Percentiles rank a stretch among this genome's conserved stretches.
Conservation (phyloP, 345 rosid species). For the Populus euphratica region DNA sequence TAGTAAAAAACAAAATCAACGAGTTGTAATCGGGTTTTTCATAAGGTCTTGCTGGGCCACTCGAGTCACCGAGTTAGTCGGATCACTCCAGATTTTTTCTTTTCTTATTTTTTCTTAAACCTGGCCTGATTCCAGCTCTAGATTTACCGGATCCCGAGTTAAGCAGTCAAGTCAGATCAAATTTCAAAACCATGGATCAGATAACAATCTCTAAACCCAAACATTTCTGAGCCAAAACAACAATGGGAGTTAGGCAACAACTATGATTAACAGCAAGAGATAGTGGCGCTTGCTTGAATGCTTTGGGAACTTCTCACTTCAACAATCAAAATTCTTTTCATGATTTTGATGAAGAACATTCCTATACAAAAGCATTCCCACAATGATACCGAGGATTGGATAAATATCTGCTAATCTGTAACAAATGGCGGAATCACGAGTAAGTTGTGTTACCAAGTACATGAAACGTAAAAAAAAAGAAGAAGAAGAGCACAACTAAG, state of each 20-base stretch:
- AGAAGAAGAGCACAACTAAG: neutral
- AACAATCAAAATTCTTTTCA: slow-evolving; percentile 28
- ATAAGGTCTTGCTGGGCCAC: too few relatives aligned
- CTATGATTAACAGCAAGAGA: slow-evolving; percentile 20
- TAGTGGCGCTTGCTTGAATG: slow-evolving; percentile 30
- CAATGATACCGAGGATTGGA: slow-evolving; percentile 9
- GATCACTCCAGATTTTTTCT: too few relatives aligned
- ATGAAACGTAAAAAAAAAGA: neutral
- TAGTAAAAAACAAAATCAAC: too few relatives aligned
- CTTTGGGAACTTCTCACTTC: slow-evolving; percentile 22
- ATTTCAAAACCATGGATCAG: too few relatives aligned
- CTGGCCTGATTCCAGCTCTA: too few relatives aligned
- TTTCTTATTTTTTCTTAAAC: too few relatives aligned
- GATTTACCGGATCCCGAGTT: too few relatives aligned
- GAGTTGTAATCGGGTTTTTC: too few relatives aligned
- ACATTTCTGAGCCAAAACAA: slow-evolving; percentile 25
- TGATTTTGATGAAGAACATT: slow-evolving; percentile 22
- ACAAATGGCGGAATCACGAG: neutral
- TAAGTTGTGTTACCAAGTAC: neutral
- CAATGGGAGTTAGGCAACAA: slow-evolving; percentile 20
- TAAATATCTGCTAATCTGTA: slow-evolving; percentile 9
- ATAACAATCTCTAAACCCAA: neutral
- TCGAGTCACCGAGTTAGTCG: too few relatives aligned
- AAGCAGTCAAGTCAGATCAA: too few relatives aligned
- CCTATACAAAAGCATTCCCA: slow-evolving; percentile 32